These are phyloP conservation scores for Paecilomyces fulvus DNA, from an alignment of 2,329 filamentous ascomycete genomes.

Conservation along the genomic window DNA sequence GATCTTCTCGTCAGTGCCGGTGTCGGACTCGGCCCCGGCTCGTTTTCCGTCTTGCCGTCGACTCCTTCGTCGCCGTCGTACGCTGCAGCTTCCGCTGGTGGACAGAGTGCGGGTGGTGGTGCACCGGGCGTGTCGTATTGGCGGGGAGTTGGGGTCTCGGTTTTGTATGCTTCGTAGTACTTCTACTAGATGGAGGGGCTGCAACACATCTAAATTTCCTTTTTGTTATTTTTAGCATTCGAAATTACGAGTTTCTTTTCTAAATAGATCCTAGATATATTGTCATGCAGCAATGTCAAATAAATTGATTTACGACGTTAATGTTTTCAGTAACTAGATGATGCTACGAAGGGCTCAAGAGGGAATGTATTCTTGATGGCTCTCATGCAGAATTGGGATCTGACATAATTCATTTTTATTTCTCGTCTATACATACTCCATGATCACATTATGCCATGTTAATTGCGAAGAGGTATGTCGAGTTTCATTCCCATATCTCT, in stretches of 20 bases:
- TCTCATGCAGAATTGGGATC: neutral
- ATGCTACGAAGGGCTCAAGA: too few relatives aligned
- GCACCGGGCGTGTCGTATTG: conserved; percentile 26
- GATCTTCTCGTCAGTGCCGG: conserved; percentile 88
- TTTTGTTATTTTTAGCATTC: neutral
- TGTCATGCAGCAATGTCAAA: neutral
- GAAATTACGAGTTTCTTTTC: neutral
- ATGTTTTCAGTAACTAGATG: too few relatives aligned
- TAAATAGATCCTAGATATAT: neutral
- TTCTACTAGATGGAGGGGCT: conserved; percentile 2
- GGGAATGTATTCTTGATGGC: too few relatives aligned
- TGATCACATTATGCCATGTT: neutral
- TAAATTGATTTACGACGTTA: neutral
- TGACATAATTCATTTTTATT: neutral
- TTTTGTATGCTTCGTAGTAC: conserved; percentile 31
- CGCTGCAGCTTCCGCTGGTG: conserved; percentile 10
- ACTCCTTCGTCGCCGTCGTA: conserved; percentile 12
- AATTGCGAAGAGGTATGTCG: neutral
- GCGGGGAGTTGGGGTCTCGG: conserved; percentile 34
- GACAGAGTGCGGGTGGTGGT: conserved; percentile 18
- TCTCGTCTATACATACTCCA: neutral
- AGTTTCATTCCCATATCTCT: neutral
- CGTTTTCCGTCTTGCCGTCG: conserved; percentile 23
- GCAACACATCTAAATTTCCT: too few relatives aligned
- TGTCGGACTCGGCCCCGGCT: conserved; percentile 62